phyloP scores from a whole-genome alignment of 2,329 filamentous ascomycete species.

The Ascosphaera apis region DNA sequence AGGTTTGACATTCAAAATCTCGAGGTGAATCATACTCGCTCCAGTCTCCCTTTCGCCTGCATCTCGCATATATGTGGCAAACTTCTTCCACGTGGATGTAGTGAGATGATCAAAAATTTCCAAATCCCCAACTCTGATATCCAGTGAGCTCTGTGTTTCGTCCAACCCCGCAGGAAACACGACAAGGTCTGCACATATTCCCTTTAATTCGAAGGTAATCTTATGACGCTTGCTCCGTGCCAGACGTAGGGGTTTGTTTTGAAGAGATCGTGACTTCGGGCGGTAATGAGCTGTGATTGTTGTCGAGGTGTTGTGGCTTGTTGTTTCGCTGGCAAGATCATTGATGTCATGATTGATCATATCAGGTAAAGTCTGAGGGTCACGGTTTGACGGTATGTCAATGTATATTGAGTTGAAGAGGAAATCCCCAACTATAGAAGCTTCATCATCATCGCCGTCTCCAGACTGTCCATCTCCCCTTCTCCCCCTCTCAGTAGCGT shows the following conservation, averaged over 20 bases:
- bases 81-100: slow-evolving; percentile 95
- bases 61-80: slow-evolving; percentile 79
- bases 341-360: slow-evolving; percentile 79
- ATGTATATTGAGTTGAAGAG: slow-evolving; percentile 99
- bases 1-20: slow-evolving; percentile 71
- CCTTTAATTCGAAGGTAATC: slow-evolving; percentile 79
- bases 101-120: slow-evolving; percentile 88
- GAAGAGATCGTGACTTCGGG: slow-evolving; percentile 5
- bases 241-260: slow-evolving; percentile 43
- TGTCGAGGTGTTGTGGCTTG: slow-evolving; percentile 62
- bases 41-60: slow-evolving; percentile 67
- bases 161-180: slow-evolving; percentile 52
- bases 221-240: slow-evolving; percentile 78
- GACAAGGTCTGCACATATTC: slow-evolving; percentile 61
- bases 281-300: slow-evolving; percentile 15
- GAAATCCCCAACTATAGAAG: slow-evolving; percentile 78
- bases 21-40: slow-evolving; percentile 72
- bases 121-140: slow-evolving; percentile 58
- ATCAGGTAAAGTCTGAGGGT: slow-evolving; percentile 56
- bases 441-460: slow-evolving; percentile 46
- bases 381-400: slow-evolving; percentile 64
- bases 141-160: slow-evolving; percentile 71
- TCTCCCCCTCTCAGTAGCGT: slow-evolving; percentile 51
- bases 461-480: slow-evolving; percentile 30
- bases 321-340: slow-evolving; percentile 68